Percentiles rank a stretch among this genome's conserved stretches.
Conservation (phyloP, 2,329 filamentous ascomycete species). For the Cercospora sesami region DNA sequence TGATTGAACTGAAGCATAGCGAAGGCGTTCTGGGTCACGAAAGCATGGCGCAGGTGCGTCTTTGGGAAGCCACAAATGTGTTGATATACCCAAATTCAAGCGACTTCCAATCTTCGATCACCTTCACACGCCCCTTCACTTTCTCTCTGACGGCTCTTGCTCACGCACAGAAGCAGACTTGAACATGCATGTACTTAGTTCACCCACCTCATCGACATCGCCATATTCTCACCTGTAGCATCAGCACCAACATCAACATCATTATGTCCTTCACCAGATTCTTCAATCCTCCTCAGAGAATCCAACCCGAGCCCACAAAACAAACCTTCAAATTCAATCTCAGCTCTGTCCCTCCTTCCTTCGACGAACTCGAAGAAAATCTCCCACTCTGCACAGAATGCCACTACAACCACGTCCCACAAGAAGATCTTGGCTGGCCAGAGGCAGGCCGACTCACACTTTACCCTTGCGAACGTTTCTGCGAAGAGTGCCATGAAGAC, state of each 20-base stretch:
- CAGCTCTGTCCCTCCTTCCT: not conserved
- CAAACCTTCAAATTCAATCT: not conserved
- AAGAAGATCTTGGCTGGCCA: not conserved
- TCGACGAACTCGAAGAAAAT: not conserved
- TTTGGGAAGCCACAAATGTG: slow-evolving; percentile 1
- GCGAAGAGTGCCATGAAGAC: not conserved
- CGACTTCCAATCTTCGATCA: slow-evolving; percentile 9
- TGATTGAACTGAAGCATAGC: slow-evolving; percentile 15
- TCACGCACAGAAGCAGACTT: not conserved
- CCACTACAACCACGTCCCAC: not conserved
- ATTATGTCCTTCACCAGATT: not conserved
- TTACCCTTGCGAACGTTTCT: not conserved
- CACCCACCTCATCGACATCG: not conserved
- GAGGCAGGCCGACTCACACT: not conserved
- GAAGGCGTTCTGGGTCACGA: slow-evolving; percentile 10
- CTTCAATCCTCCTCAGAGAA: not conserved
- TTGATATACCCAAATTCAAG: slow-evolving; percentile 4
- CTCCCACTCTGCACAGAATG: not conserved
- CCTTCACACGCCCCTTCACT: not conserved
- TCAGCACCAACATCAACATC: not conserved
- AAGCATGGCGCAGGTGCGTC: not conserved
- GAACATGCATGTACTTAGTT: not conserved
- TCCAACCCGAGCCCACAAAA: not conserved
- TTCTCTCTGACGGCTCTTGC: not conserved
- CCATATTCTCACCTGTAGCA: not conserved